These are phyloP conservation scores for Sclerotiophoma versabilis DNA, from an alignment of 2,329 filamentous ascomycete species.

Conservation along the genomic window DNA sequence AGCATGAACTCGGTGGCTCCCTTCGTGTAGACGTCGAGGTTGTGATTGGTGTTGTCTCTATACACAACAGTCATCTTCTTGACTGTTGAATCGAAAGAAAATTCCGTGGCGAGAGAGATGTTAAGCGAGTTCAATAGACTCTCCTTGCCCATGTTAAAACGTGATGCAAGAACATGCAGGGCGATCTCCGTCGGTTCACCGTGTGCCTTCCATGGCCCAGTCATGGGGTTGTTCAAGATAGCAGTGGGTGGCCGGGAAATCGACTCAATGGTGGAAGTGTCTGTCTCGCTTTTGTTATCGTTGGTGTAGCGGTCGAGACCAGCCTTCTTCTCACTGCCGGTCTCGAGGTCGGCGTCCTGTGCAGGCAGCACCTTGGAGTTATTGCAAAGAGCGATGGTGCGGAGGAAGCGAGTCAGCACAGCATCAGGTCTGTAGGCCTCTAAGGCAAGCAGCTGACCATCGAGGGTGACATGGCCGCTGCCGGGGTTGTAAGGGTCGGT, in stretches of 20 bases:
- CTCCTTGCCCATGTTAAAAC: constrained; percentile 48
- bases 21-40: constrained; percentile 49
- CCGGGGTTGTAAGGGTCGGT: constrained; percentile 46
- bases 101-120: constrained; percentile 46
- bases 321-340: constrained; percentile 61
- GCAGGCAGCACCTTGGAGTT: constrained; percentile 45
- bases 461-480: constrained; percentile 43
- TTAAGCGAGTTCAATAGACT: constrained; percentile 35
- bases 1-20: constrained; percentile 50
- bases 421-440: constrained; percentile 33
- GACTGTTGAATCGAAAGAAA: constrained; percentile 50
- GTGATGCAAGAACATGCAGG: constrained; percentile 49
- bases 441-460: constrained; percentile 35
- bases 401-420: constrained; percentile 40
- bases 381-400: constrained; percentile 50
- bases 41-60: constrained; percentile 36
- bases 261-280: constrained; percentile 40
- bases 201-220: constrained; percentile 43
- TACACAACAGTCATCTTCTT: constrained; percentile 53
- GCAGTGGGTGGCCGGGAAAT: constrained; percentile 41
- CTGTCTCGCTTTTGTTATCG: constrained; percentile 43
- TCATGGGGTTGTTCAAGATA: constrained; percentile 22
- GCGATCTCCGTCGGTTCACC: constrained; percentile 52
- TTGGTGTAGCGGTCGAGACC: constrained; percentile 35
- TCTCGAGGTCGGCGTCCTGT: constrained; percentile 44